Base-by-base conservation (phyloP, 441 rosid genomes). In the Pelargonium myrrhifolium region DNA sequence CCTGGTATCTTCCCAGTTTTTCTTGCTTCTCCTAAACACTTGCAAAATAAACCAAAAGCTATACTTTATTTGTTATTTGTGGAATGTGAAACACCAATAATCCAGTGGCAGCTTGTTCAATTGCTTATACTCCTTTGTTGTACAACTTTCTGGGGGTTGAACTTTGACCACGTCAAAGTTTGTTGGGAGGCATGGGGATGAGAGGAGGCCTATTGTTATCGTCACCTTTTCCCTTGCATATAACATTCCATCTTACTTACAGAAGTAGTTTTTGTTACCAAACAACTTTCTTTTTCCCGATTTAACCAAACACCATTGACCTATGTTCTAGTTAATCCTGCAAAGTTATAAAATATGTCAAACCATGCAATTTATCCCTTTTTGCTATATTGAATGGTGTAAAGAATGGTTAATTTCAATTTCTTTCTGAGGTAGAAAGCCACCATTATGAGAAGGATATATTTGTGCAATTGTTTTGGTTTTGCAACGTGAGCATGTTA, bases 401-500 rank as follows among this genome's bases (percentile, higher is more conserved):
- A 11, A 18, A 20, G 28, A 20, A 55, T 55, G 10, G 0, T 18
- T 12, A 18, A 6, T 53, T 15, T 17, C 9, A 51, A 17, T 18
- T 53, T 22, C 24, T 4, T 55, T 8, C 6, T 18, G 28, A 5
- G 37, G 7, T 17, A 17, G 61, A 20, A 55, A 55, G 12, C 9
- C 2, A 42, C 9, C 28, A 3, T 21, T 8, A 55, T 1, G 14
- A 20, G 37, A 31, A 31, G 5, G 4, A 4, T 10, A 53, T 53
- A 7, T 18, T 7, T 53, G 12, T 18, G 45, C 24, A 60, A 9
- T 31, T 6, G 60, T 43, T 65, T 67, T 42, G 71, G 62, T 21
- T 40, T 11, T 66, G 49, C 56, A 26, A 62, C 9, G 40, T 69
- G 37, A 63, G 39, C 39, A 56, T 49, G 9, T 53, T 6, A 42